Evolutionary conservation across 2,329 filamentous ascomycete species (phyloP).

Genomic region (Bipolaris oryzae): DNA sequence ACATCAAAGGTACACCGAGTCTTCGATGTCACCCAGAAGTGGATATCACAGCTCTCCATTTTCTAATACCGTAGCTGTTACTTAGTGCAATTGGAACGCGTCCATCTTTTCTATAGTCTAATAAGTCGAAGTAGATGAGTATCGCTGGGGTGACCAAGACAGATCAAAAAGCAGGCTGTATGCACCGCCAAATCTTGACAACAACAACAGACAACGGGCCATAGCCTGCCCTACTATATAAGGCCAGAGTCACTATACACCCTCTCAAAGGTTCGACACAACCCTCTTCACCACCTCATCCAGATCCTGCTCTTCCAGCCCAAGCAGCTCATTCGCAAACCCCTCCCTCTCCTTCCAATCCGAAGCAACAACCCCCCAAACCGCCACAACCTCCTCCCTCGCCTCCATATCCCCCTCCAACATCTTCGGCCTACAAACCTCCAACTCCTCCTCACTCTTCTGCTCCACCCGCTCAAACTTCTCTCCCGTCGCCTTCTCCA

Average conservation of each 20-base stretch:
- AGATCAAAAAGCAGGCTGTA: too few species aligned
- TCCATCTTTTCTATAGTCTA: too few species aligned
- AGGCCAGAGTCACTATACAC: background rate
- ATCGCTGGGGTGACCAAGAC: too few species aligned
- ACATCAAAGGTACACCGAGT: too few species aligned
- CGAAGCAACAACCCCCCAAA: constrained; percentile 44
- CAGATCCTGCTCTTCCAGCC: constrained; percentile 39
- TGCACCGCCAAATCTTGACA: too few species aligned
- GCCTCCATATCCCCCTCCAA: constrained; percentile 40
- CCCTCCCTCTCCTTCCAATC: constrained; percentile 41
- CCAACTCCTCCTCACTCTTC: constrained; percentile 42
- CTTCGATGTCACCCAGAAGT: too few species aligned
- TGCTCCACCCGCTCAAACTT: constrained; percentile 57
- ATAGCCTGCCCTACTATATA: too few species aligned
- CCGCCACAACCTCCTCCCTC: constrained; percentile 41
- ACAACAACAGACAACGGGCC: too few species aligned
- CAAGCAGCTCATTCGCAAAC: constrained; percentile 43
- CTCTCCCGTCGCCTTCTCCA: constrained; percentile 60
- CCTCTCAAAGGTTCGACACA: constrained; percentile 18
- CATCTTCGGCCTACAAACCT: constrained; percentile 39
- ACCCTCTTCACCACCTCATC: constrained; percentile 38
- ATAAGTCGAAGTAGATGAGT: too few species aligned
- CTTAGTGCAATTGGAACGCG: too few species aligned
- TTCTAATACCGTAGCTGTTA: too few species aligned
- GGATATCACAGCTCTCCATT: too few species aligned